A percentile compares a stretch with the other conserved stretches of the same genome.
These are phyloP conservation scores for Triadica sebifera DNA, from an alignment of 345 rosid genomes.

Conservation along the genomic window DNA sequence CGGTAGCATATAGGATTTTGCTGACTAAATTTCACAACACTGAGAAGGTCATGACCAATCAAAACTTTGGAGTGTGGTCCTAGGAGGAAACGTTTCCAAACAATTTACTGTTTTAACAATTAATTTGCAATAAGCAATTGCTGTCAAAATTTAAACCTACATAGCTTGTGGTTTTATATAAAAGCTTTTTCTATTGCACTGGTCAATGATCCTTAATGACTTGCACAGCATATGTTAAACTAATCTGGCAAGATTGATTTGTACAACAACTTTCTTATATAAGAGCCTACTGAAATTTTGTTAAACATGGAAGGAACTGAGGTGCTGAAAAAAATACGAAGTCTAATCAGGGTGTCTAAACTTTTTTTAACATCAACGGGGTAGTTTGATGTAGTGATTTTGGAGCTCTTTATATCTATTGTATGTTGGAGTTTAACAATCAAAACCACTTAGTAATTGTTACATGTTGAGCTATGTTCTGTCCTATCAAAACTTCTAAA, in stretches of 20 bases:
- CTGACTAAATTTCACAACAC: neutral
- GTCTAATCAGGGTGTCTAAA: too few species aligned
- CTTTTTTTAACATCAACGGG: too few species aligned
- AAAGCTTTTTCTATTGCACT: neutral
- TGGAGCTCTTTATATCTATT: too few species aligned
- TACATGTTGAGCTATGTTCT: neutral
- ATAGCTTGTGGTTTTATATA: neutral
- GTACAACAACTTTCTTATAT: too few species aligned
- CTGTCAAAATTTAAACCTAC: neutral
- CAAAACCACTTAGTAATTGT: too few species aligned
- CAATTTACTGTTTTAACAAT: neutral
- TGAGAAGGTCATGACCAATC: neutral
- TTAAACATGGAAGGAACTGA: too few species aligned
- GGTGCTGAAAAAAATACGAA: too few species aligned
- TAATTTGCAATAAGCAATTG: neutral
- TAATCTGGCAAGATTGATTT: too few species aligned
- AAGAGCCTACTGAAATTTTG: too few species aligned
- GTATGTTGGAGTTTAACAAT: too few species aligned
- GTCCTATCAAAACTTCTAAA: neutral
- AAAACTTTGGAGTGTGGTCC: neutral
- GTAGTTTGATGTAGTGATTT: too few species aligned
- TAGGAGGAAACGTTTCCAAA: neutral
- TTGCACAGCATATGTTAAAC: neutral
- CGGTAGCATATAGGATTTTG: neutral
- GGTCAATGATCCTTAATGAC: neutral